Evolutionary conservation across 1,284 basidiomycete genomes (phyloP).

Genomic region (Trichosporon coremiiforme): DNA sequence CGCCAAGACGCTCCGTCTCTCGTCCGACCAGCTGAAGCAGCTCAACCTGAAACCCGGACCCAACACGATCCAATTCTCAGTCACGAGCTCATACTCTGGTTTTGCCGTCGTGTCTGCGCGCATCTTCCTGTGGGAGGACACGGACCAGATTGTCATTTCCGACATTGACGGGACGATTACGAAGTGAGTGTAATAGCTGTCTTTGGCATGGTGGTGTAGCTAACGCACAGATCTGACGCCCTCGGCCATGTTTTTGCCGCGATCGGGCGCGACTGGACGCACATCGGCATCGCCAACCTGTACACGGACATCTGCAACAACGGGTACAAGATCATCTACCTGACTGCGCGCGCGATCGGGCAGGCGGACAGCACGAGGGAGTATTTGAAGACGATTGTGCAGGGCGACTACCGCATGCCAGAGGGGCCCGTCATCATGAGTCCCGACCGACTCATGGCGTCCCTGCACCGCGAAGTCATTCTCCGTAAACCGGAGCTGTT

Average conservation of each 20-base stretch:
- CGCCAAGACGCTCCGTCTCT: slow-evolving; percentile 88
- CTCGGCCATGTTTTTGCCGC: slow-evolving; percentile 97
- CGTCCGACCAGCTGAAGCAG: slow-evolving; percentile 84
- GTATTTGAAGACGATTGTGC: slow-evolving; percentile 92
- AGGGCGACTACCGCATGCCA: slow-evolving; percentile 92
- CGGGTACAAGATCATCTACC: slow-evolving; percentile 98
- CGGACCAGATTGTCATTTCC: slow-evolving; percentile 87
- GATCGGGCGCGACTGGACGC: slow-evolving; percentile 99
- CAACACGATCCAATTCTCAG: slow-evolving; percentile 91
- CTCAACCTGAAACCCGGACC: slow-evolving; percentile 84
- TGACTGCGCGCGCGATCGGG: slow-evolving; percentile 96
- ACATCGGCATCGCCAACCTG: slow-evolving; percentile 96
- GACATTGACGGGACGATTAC: slow-evolving; percentile 99
- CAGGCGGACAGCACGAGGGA: slow-evolving; percentile 97
- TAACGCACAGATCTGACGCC: slow-evolving; percentile 77
- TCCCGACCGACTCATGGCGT: slow-evolving; percentile 92
- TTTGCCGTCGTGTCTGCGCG: slow-evolving; percentile 84
- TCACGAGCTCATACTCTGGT: slow-evolving; percentile 78
- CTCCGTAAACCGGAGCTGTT: slow-evolving; percentile 98
- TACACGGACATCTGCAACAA: slow-evolving; percentile 96
- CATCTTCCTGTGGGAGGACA: slow-evolving; percentile 93
- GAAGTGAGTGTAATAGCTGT: slow-evolving; percentile 68
- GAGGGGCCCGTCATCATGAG: slow-evolving; percentile 99
- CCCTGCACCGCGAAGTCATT: slow-evolving; percentile 94
- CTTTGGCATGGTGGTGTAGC: no score